Evolutionary conservation across 2,329 filamentous ascomycete species (phyloP), one percentile per base, ranked within the genome.

Genomic region (Botrytis hyacinthi): DNA sequence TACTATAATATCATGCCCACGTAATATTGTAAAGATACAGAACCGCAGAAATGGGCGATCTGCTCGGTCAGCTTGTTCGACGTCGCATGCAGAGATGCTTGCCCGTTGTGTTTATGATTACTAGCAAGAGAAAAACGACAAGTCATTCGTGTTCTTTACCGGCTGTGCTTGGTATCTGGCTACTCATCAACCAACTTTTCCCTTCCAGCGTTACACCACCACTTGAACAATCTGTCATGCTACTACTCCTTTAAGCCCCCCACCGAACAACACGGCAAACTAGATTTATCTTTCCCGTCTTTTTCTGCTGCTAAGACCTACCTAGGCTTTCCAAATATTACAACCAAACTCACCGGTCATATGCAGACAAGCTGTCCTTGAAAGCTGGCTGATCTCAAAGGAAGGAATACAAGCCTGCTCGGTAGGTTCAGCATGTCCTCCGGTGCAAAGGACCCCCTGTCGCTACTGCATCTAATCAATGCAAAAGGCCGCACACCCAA

Each of bases 31-130:
- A 74, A 73, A 71, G 57, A 74, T 42, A 68, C 40, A 72, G 37
- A 46, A 67, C 57, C n/a, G 62, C 61, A 68, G 62, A 48, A 72
- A 57, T 59, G 62, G 54, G 65, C 42, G 54, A 70, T 73, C 69
- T 73, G 74, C 73, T 73, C 66, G 66, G 63, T 74, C 71, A 76
- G 77, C 73, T 74, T 74, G 75, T 77, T 75, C 73, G 76, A 76
- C 76, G 74, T 78, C 74, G 75, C 72, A 78, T 77, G 75, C 77
- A 78, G 72, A 65, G 69, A 75, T 75, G 72, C 73, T 70, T 72
- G 73, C 62, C 73, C 74, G 65, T 51, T 51, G 70, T 48, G 51
- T 69, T 68, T 68, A 62, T 46, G 71, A 73, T 59, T 69, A 51
- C 48, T 65, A 67, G 48, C 71, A 73, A 54, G 59, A 61, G 54